Conservation (phyloP, 495 filamentous ascomycete species). For the Aspergillus leporis region DNA sequence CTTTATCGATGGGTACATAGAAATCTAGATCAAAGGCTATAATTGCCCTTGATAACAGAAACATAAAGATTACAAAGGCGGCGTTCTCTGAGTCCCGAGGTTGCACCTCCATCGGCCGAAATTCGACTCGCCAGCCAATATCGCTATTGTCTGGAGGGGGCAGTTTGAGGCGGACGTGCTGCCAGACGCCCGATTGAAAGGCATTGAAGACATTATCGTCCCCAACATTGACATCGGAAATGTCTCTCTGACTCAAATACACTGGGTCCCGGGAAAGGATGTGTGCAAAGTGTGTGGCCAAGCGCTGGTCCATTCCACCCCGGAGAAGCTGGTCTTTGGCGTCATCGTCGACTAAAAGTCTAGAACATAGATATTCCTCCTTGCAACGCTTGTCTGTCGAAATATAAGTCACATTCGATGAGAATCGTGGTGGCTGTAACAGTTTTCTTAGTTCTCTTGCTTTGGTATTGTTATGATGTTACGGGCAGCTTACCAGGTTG, state of each 20-base stretch:
- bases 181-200: slow-evolving; percentile 88
- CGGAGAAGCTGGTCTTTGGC: slow-evolving; percentile 74
- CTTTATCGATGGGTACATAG: slow-evolving; percentile 75
- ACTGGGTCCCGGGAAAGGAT: slow-evolving; percentile 90
- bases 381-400: slow-evolving; percentile 74
- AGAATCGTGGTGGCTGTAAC: slow-evolving; percentile 55
- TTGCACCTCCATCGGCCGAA: slow-evolving; percentile 91
- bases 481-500: slow-evolving; percentile 54
- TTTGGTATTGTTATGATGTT: slow-evolving; percentile 70
- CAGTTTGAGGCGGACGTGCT: slow-evolving; percentile 87
- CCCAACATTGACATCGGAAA: slow-evolving; percentile 68
- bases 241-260: slow-evolving; percentile 81
- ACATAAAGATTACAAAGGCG: slow-evolving; percentile 84
- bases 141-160: slow-evolving; percentile 67
- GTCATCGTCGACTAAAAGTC: slow-evolving; percentile 53
- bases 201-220: slow-evolving; percentile 89
- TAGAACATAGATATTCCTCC: slow-evolving; percentile 78
- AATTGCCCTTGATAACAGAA: slow-evolving; percentile 81
- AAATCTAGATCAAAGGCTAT: slow-evolving; percentile 84
- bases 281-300: slow-evolving; percentile 91
- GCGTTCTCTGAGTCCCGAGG: slow-evolving; percentile 93
- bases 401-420: slow-evolving; percentile 88
- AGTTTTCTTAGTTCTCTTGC: slow-evolving; percentile 60
- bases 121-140: slow-evolving; percentile 90
- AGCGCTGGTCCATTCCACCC: slow-evolving; percentile 82